Base-by-base conservation (phyloP, 1,284 basidiomycete genomes). In the Neonothopanus nambi region DNA sequence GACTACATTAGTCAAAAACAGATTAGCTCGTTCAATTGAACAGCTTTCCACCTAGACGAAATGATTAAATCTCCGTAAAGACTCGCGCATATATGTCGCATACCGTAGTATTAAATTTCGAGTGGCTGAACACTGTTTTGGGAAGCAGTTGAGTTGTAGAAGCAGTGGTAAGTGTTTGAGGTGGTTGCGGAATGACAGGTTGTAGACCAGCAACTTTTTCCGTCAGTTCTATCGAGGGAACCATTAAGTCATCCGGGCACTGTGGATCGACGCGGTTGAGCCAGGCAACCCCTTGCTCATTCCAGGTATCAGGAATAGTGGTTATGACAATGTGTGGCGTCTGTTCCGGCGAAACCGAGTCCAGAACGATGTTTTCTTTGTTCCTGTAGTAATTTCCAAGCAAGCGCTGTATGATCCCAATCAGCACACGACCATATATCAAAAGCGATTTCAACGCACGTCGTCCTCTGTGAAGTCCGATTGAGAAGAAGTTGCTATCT, bases 251-350 rank as follows among this genome's bases (percentile, higher is more conserved):
- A n/a, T 46, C 21, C 13, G 38, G 21, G 20, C 44, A 23, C 47
- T 50, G 55, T 15, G 42, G 35, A 35, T 45, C 38, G 7, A 41
- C 36, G 12, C 45, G 51, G 20, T 53, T 57, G 23, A 30, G 40
- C 55, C 55, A 57, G 23, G 48, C 47, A 2, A 49, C 36, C 12
- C 36, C 39, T 21, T 50, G 47, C 26, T 57, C 51, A 30, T 44
- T 42, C 41, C 48, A 40, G 21, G 51, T 46, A 26, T 53, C 55
- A 23, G 49, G 45, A n/a, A 42, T 49, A 24, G 48, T 47, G 17
- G 51, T 57, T 3, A 57, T 53, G 28, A 51, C 47, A 23, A 57
- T 53, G 30, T 57, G 55, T 2, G 55, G 55, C 26, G 48, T 45
- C 2, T 35, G 48, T 24, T 45, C 23, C 0, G 55, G 55, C n/a